Evolutionary conservation across 2,329 filamentous ascomycete genomes (phyloP).

Genomic region (Trichoderma breve): DNA sequence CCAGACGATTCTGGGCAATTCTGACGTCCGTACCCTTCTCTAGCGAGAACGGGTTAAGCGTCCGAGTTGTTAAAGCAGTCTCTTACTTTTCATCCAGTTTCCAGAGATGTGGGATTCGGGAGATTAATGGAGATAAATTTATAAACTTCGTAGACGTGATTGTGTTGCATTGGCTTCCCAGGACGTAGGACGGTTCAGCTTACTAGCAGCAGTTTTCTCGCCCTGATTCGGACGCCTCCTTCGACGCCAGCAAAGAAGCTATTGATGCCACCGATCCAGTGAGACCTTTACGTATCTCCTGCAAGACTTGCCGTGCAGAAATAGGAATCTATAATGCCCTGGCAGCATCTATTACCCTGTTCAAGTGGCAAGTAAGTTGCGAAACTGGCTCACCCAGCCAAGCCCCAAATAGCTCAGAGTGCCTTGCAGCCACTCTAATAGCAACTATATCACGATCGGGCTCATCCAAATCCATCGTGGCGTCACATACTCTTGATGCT

Average conservation of each 20-base stretch:
- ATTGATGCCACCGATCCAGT: conserved; percentile 26
- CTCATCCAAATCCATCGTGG: conserved; percentile 55
- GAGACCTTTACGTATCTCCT: conserved; percentile 43
- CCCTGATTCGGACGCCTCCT: conserved; percentile 28
- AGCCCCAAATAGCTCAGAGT: conserved; percentile 46
- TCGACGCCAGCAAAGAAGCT: conserved; percentile 31
- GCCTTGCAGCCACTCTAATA: conserved; percentile 52
- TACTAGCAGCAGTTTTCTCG: conserved; percentile 40
- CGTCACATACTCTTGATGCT: conserved; percentile 32
- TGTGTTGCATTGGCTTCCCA: background rate
- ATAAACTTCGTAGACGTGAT: background rate
- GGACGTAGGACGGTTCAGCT: conserved; percentile 22
- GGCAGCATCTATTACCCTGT: conserved; percentile 48
- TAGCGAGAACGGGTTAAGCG: conserved; percentile 41
- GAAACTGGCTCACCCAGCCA: conserved; percentile 28
- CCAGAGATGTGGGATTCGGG: conserved; percentile 48
- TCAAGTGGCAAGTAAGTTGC: conserved; percentile 57
- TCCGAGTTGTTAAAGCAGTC: conserved; percentile 33
- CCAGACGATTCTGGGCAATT: conserved; percentile 27
- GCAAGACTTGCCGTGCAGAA: conserved; percentile 44
- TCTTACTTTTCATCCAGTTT: conserved; percentile 46
- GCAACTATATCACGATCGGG: conserved; percentile 56
- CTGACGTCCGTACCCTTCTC: conserved; percentile 38
- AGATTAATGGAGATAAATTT: conserved; percentile 53
- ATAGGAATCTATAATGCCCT: conserved; percentile 49